Evolutionary conservation across 805 yeast species (phyloP).

Genomic region (Osmozyma mogii): DNA sequence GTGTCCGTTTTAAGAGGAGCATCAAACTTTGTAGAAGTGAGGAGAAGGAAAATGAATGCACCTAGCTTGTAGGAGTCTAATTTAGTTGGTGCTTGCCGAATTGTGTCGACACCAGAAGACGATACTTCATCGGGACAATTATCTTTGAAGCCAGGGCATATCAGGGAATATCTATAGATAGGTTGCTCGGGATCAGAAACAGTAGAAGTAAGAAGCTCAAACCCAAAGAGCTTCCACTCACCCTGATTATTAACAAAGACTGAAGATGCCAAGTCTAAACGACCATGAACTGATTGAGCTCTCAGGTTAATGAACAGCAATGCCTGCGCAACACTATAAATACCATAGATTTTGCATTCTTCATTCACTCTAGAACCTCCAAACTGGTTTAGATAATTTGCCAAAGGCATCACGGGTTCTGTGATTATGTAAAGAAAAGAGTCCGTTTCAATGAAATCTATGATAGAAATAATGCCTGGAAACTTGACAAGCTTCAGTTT

Average conservation of each 20-base stretch:
- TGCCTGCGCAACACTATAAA: constrained; percentile 47
- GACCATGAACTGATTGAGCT: constrained; percentile 57
- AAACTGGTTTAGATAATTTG: constrained; percentile 24
- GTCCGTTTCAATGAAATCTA: constrained; percentile 62
- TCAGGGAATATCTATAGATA: constrained; percentile 27
- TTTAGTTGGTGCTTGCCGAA: constrained; percentile 31
- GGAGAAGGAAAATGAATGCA: constrained; percentile 40
- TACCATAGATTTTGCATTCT: constrained; percentile 44
- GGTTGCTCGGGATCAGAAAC: constrained; percentile 40
- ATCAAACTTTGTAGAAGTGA: constrained; percentile 19
- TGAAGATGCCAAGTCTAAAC: constrained; percentile 40
- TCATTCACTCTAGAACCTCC: constrained; percentile 16
- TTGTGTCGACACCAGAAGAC: constrained; percentile 35
- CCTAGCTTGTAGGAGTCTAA: constrained; percentile 65
- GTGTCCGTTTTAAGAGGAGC: constrained; percentile 1
- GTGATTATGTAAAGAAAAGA: constrained; percentile 51
- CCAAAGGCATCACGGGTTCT: constrained; percentile 55
- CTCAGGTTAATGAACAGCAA: constrained; percentile 52
- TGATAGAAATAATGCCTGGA: constrained; percentile 59
- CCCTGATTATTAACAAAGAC: constrained; percentile 62
- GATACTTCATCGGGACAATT: constrained; percentile 42
- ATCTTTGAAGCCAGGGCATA: constrained; percentile 16
- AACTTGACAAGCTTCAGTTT: constrained; percentile 50
- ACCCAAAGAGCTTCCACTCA: constrained; percentile 80
- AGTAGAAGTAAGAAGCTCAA: constrained; percentile 55